Evolutionary conservation across 495 filamentous ascomycete species (phyloP).

Genomic region (Talaromyces ruber): DNA sequence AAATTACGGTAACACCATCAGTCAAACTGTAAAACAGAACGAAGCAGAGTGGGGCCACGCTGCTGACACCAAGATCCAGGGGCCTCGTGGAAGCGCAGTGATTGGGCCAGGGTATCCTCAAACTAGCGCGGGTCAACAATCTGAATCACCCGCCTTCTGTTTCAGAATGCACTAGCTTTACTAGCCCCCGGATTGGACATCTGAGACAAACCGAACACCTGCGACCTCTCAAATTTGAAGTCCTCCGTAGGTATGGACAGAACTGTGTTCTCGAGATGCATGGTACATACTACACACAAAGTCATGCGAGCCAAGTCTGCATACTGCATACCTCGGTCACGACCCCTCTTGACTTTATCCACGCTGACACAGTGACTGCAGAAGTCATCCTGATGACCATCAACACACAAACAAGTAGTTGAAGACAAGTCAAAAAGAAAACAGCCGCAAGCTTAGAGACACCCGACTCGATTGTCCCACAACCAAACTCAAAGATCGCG

Average conservation of each 20-base stretch:
- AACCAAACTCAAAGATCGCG: background rate
- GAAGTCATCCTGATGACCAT: background rate
- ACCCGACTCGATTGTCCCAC: background rate
- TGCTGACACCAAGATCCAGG: background rate
- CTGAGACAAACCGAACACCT: too few relatives aligned
- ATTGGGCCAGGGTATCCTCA: constrained; percentile 14
- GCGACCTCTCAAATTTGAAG: too few relatives aligned
- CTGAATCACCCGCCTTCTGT: constrained; percentile 26
- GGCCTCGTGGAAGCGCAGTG: background rate
- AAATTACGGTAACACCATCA: background rate
- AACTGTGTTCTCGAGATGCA: background rate
- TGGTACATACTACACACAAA: background rate
- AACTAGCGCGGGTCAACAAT: constrained; percentile 23
- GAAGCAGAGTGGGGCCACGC: background rate
- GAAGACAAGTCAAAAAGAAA: background rate
- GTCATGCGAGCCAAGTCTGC: background rate
- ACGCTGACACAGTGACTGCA: background rate
- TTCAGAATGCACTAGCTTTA: constrained; percentile 15
- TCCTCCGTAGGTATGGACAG: background rate
- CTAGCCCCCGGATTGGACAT: background rate
- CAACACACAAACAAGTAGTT: background rate
- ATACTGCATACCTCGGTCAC: background rate
- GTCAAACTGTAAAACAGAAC: background rate
- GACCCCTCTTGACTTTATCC: background rate
- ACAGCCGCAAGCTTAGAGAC: background rate